Evolutionary conservation across 768 basidiomycete species (phyloP).

Genomic region (Boletus insuetus): DNA sequence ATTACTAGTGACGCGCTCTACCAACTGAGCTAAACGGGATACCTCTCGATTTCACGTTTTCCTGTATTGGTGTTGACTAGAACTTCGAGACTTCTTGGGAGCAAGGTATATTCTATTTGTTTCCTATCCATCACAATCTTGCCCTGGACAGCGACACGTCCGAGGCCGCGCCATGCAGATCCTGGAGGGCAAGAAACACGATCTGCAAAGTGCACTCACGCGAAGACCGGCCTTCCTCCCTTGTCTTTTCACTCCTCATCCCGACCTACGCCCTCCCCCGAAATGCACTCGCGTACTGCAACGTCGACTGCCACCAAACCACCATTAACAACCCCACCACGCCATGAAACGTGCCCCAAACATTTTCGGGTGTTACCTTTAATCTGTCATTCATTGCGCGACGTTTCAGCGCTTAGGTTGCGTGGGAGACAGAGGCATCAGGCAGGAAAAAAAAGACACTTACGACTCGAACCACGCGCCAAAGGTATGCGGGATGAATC

Average conservation of each 20-base stretch:
- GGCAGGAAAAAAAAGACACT: conserved; percentile 24
- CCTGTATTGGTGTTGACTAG: neutral
- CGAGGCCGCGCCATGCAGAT: too few relatives aligned
- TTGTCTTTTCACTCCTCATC: too few relatives aligned
- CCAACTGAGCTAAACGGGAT: conserved; percentile 41
- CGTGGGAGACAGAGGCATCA: neutral
- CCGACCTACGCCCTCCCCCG: conserved; percentile 15
- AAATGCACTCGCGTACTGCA: conserved; percentile 47
- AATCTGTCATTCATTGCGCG: neutral
- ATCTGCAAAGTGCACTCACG: too few relatives aligned
- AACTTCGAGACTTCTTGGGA: too few relatives aligned
- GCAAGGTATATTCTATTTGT: too few relatives aligned
- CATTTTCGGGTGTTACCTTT: conserved; percentile 65
- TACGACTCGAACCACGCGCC: conserved; percentile 60
- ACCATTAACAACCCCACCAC: conserved; percentile 69
- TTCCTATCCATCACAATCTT: too few relatives aligned
- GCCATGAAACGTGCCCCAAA: conserved; percentile 76
- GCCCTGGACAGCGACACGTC: too few relatives aligned
- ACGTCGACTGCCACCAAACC: conserved; percentile 79
- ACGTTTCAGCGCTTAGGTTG: neutral
- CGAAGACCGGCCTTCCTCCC: too few relatives aligned
- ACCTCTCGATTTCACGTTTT: neutral
- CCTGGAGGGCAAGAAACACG: too few relatives aligned
- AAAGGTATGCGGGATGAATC: conserved; percentile 75
- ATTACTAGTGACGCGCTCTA: conserved; percentile 73